These are phyloP conservation scores for Actinidia polygama DNA, from an alignment of 179 eudicot genomes.

Conservation along the genomic window DNA sequence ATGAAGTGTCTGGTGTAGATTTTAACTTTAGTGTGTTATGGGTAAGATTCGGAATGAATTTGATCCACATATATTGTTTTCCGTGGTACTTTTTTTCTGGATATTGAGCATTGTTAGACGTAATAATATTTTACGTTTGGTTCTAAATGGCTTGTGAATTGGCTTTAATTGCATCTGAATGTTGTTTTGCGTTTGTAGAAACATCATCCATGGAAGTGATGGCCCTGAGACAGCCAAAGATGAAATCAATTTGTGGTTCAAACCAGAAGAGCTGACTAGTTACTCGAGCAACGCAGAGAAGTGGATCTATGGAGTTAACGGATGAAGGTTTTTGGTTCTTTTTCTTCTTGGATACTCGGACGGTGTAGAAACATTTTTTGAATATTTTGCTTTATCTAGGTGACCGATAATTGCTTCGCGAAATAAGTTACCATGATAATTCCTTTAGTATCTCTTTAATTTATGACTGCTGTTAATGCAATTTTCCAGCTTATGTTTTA, in stretches of 20 bases:
- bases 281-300: slow-evolving; percentile 84
- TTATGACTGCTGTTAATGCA: background rate
- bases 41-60: too few relatives aligned
- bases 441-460: background rate
- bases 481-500: background rate
- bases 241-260: slow-evolving; percentile 91
- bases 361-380: background rate
- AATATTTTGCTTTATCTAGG: background rate
- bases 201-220: slow-evolving; percentile 96
- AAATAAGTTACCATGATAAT: slow-evolving; percentile 13
- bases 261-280: slow-evolving; percentile 83
- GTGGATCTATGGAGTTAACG: slow-evolving; percentile 85
- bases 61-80: too few relatives aligned
- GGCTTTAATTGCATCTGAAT: slow-evolving; percentile 9
- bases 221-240: slow-evolving; percentile 98
- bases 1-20: too few relatives aligned
- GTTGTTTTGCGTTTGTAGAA: slow-evolving; percentile 21
- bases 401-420: background rate
- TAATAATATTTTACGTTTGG: background rate
- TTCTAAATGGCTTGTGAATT: background rate
- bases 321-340: slow-evolving; percentile 26
- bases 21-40: too few relatives aligned
- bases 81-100: too few relatives aligned
- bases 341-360: background rate
- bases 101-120: too few relatives aligned